Conservation (phyloP, 495 filamentous ascomycete species). For the Neurospora intermedia region DNA sequence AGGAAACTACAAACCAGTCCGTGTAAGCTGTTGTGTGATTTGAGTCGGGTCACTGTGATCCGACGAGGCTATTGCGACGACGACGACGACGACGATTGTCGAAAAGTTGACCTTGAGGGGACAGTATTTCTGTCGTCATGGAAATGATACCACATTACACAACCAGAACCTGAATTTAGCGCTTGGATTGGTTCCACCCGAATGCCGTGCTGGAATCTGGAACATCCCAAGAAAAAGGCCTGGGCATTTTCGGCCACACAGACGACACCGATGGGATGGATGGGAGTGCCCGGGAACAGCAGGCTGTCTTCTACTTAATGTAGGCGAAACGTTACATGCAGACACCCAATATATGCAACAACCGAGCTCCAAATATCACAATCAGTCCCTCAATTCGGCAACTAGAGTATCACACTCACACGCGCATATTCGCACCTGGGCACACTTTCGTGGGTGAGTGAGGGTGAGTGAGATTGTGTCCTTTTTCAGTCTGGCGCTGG, state of each 20-base stretch:
- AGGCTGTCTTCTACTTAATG: background rate
- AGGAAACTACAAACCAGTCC: background rate
- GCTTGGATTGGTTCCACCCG: background rate
- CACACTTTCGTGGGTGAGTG: too few species aligned
- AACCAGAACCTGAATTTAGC: background rate
- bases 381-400: too few species aligned
- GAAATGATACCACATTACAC: background rate
- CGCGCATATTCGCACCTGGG: too few species aligned
- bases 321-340: background rate
- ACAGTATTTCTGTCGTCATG: background rate
- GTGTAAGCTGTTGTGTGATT: background rate
- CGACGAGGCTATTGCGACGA: background rate
- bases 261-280: background rate
- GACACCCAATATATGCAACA: background rate
- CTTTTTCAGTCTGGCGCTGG: background rate
- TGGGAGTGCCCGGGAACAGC: background rate
- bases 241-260: background rate
- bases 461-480: background rate
- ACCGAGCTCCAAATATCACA: background rate
- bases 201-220: background rate
- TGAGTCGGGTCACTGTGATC: background rate
- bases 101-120: background rate
- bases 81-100: background rate
- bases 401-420: too few species aligned
- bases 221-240: background rate